Evolutionary conservation across 306 rosid species (phyloP).

Genomic region (Cotoneaster glaucophyllus): DNA sequence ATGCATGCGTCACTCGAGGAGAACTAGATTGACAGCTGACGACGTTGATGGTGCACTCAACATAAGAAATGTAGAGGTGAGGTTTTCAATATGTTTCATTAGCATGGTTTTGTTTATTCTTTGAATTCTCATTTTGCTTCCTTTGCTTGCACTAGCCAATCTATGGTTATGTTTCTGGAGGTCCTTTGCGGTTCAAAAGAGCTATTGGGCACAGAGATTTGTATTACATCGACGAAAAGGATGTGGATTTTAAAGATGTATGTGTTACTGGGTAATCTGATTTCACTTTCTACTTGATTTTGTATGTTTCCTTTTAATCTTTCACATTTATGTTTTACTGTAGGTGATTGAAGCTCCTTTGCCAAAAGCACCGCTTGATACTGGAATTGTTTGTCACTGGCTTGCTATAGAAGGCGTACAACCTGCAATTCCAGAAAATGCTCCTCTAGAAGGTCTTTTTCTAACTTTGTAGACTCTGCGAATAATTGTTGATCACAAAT

Average conservation of each 20-base stretch:
- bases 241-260: conserved; percentile 87
- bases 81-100: neutral
- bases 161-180: conserved; percentile 69
- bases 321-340: conserved; percentile 15
- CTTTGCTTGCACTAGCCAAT: conserved; percentile 49
- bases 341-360: conserved; percentile 82
- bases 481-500: neutral
- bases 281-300: conserved; percentile 13
- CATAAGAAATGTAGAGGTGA: conserved; percentile 82
- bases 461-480: neutral
- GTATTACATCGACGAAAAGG: conserved; percentile 89
- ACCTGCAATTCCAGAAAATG: conserved; percentile 95
- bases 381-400: conserved; percentile 61
- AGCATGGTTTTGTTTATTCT: neutral
- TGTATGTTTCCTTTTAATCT: conserved; percentile 8
- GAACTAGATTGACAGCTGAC: conserved; percentile 63
- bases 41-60: conserved; percentile 86
- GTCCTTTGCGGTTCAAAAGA: conserved; percentile 68
- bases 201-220: conserved; percentile 84
- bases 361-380: conserved; percentile 79
- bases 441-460: conserved; percentile 66
- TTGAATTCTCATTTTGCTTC: conserved; percentile 7
- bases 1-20: conserved; percentile 90
- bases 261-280: conserved; percentile 31
- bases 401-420: conserved; percentile 96